Conservation (phyloP, 805 yeast genomes). For the Candida orba region DNA sequence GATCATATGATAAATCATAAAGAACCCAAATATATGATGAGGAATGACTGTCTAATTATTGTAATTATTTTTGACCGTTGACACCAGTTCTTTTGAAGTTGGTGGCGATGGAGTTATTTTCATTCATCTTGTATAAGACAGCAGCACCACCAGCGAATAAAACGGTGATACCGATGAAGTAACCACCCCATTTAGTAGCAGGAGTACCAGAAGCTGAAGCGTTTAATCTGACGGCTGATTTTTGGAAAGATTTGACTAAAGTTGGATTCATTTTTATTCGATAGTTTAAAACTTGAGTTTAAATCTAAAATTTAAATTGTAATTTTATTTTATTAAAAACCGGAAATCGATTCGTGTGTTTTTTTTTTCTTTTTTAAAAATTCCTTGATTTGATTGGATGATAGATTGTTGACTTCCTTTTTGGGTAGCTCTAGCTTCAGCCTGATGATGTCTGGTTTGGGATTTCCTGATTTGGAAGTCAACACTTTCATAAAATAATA, state of each 20-base stretch:
- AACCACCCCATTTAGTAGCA: conserved; percentile 18
- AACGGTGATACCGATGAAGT: conserved; percentile 21
- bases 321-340: too few relatives aligned
- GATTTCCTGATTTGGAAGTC: conserved; percentile 8
- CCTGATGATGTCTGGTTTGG: background rate
- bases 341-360: too few relatives aligned
- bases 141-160: conserved; percentile 18
- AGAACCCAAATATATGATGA: background rate
- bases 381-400: background rate
- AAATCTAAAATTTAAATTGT: too few relatives aligned
- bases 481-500: background rate
- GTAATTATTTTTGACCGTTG: conserved; percentile 10
- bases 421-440: background rate
- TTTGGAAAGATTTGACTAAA: conserved; percentile 20
- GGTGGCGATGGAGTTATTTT: conserved; percentile 16
- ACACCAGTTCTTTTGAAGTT: conserved; percentile 16
- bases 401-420: background rate
- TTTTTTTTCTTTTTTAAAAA: too few relatives aligned
- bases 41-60: background rate
- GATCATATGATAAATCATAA: too few relatives aligned
- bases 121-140: conserved; percentile 21
- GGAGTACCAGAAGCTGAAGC: conserved; percentile 11
- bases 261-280: conserved; percentile 20
- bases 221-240: conserved; percentile 20
- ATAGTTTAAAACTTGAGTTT: background rate